Base-by-base conservation (phyloP, 2,329 filamentous ascomycete genomes). In the Hypoxylon sp. region DNA sequence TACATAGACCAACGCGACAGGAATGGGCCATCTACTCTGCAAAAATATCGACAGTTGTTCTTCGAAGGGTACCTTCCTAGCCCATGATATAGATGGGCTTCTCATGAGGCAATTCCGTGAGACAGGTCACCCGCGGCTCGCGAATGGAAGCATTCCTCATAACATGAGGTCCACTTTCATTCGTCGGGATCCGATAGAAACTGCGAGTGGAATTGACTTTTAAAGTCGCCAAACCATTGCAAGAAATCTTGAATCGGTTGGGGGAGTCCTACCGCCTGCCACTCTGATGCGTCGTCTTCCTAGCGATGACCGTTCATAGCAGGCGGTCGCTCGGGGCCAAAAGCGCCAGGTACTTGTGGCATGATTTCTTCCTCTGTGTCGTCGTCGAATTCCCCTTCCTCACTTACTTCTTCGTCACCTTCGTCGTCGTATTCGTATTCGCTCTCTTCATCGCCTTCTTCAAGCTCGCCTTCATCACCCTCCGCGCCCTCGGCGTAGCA, bases 341-440 rank as follows among this genome's bases (percentile, higher is more conserved):
- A 78, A 3, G 74, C 73, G 29, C 73, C 73, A 5, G 75, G 73
- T 9, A 74, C 70, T 60, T 71, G 69, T n/a, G 70, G 71, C 51
- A 75, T 72, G 13, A 77, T 72, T 70, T 87, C 85, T 70, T 87
- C 85, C 73, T 87, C 86, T 24, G 83, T 86, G 62, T 87, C 84
- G 61, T 84, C 86, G 71, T 84, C 82, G 61, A 81, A 82, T 42
- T 82, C 81, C 10, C 77, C 80, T 33, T 81, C 78, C 48, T 65
- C 76, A 62, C 71, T 80, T 61, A 73, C 75, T 69, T 75, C 78
- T 71, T 80, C 82, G 72, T 85, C 85, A 50, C 85, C 86, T 66
- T 88, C 86, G 29, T 87, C 86, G 52, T 91, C 87, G 66, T 89
- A 88, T 74, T 91, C 89, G 74, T 90, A 88, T 74, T 92, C 89